Conservation (phyloP, 257 asterid genomes). For the Voacanga thouarsii region DNA sequence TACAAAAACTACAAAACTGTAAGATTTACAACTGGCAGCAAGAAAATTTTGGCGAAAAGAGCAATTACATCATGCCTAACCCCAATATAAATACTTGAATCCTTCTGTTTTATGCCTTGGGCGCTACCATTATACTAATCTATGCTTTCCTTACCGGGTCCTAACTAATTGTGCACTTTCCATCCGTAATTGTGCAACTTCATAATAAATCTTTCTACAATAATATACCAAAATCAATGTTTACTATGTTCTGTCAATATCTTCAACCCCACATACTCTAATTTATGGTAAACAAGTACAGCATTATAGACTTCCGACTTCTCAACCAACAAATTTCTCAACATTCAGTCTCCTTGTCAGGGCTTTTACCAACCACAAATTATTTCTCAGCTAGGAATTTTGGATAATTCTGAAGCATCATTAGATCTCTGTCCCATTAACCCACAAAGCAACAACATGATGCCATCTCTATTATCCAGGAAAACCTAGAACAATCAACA, state of each 20-base stretch:
- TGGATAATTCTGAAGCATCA: background rate
- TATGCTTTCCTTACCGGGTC: background rate
- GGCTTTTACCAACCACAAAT: background rate
- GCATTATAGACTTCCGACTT: background rate
- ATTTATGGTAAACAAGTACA: background rate
- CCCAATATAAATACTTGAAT: background rate
- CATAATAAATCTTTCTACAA: background rate
- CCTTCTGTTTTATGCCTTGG: background rate
- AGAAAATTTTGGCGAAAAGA: background rate
- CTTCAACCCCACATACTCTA: background rate
- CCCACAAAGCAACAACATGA: background rate
- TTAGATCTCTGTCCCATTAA: background rate
- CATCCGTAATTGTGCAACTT: background rate
- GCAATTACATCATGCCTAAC: background rate
- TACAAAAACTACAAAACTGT: background rate
- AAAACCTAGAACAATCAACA: constrained; percentile 1
- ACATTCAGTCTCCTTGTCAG: background rate
- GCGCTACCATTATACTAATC: background rate
- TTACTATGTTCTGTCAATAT: background rate
- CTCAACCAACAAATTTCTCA: background rate
- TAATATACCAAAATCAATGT: background rate
- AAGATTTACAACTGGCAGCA: background rate
- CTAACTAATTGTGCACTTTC: background rate
- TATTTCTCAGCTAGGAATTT: background rate
- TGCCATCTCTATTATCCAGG: background rate